Evolutionary conservation across 2,329 filamentous ascomycete species (phyloP), one percentile per base, ranked within the genome.

Genomic region (Tolypocladium nubicola): DNA sequence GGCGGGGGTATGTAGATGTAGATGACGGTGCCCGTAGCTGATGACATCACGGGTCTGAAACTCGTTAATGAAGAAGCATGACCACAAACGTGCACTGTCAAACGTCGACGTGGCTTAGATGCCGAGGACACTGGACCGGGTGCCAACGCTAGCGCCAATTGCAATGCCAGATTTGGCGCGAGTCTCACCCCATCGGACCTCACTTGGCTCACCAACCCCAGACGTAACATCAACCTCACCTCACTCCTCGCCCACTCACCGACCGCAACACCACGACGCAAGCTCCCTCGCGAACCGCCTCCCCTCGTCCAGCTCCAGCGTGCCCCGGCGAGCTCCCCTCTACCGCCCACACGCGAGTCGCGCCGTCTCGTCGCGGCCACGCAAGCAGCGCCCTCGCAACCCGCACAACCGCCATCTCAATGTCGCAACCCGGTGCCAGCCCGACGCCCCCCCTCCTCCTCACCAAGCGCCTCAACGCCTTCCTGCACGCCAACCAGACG

Each of bases 381-480:
- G 16, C 45, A 5, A 30, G 23, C 23, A 30, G 45, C 23, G 19
- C 5, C 37, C 37, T 16, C 37, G 37, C 37, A 5, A 30, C 5
- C 2, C 47, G 5, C 30, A 21, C 11, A 14, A 6, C 19, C 47
- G 19, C 19, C 47, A 35, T 4, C 47, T 49, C 54, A 53, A 54
- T 58, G 54, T 53, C 57, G 30, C 57, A 35, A 11, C 33, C 57
- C 13, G 38, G n/a, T 54, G 23, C 68, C 23, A 66, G 67, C 54
- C 74, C 76, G 30, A 77, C 79, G 41, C 80, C 81, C 41, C 80
- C 81, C 33, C 76, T 84, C 58, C 76, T 90, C 72, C 77, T 90
- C 60, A 85, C 81, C 40, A 86, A 85, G 68, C 82, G 82, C 60
- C 78, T 87, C 62, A 84, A 82, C 35, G 73, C 78, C 59, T 86